These are phyloP conservation scores for Diplodia mutila DNA, from an alignment of 2,329 filamentous ascomycete species.

Conservation along the genomic window DNA sequence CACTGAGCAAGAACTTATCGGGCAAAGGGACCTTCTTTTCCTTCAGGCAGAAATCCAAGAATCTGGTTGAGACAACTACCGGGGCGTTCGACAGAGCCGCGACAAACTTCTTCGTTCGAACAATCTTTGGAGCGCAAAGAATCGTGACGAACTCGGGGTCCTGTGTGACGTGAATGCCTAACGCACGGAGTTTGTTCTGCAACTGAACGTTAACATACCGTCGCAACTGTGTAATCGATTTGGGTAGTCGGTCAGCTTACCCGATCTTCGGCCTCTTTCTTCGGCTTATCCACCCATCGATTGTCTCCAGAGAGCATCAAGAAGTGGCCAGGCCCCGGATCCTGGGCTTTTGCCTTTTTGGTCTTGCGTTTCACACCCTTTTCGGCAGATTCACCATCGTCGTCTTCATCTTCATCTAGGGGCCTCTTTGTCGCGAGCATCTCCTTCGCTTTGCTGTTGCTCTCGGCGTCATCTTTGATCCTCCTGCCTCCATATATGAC, in stretches of 20 bases:
- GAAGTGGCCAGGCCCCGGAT: constrained; percentile 70
- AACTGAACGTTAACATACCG: neutral
- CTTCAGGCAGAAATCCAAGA: constrained; percentile 76
- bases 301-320: constrained; percentile 84
- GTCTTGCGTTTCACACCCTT: constrained; percentile 65
- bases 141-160: constrained; percentile 80
- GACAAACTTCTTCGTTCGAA: constrained; percentile 93
- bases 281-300: constrained; percentile 74
- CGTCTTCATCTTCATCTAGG: constrained; percentile 42
- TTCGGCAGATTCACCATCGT: constrained; percentile 47
- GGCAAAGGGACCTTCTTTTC: constrained; percentile 67
- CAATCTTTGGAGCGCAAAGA: constrained; percentile 81
- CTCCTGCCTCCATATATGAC: constrained; percentile 60
- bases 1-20: constrained; percentile 69
- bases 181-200: constrained; percentile 76
- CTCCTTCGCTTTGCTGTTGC: constrained; percentile 41
- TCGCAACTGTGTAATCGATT: neutral
- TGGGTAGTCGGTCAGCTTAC: constrained; percentile 55
- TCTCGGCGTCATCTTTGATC: constrained; percentile 44
- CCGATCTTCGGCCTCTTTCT: constrained; percentile 78
- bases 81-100: constrained; percentile 82
- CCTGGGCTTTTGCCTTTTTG: constrained; percentile 52
- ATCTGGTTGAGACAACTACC: constrained; percentile 74
- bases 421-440: constrained; percentile 50
- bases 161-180: constrained; percentile 80